A percentile compares a stretch with the other conserved stretches of the same genome.
Evolutionary conservation across 805 yeast genomes (phyloP).

Genomic region (Candida montana): DNA sequence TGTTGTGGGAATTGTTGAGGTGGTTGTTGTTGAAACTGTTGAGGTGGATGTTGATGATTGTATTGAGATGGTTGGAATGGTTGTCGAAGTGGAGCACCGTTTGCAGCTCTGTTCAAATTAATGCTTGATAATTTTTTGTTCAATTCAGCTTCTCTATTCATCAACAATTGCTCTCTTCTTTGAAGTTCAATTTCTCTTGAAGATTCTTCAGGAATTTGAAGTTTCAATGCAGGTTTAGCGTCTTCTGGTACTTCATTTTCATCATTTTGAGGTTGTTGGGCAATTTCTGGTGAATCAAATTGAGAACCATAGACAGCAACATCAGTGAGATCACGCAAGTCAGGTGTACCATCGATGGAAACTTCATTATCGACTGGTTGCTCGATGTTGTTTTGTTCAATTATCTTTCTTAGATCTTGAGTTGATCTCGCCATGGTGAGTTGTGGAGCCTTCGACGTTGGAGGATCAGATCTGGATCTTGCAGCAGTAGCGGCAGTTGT

Average conservation of each 20-base stretch:
- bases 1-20: conserved; percentile 3
- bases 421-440: conserved; percentile 3
- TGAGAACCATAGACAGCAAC: conserved; percentile 19
- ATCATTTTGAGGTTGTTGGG: not conserved
- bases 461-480: not conserved
- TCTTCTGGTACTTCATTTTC: conserved; percentile 13
- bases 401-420: conserved; percentile 7
- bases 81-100: conserved; percentile 8
- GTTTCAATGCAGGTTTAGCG: conserved; percentile 11
- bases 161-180: conserved; percentile 21
- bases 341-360: conserved; percentile 24
- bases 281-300: conserved; percentile 16
- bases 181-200: conserved; percentile 24
- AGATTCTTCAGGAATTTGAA: conserved; percentile 8
- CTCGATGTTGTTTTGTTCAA: not conserved
- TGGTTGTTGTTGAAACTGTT: conserved; percentile 4
- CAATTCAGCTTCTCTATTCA: conserved; percentile 22
- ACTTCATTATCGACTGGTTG: conserved; percentile 3
- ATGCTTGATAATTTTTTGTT: conserved; percentile 19
- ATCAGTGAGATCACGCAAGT: conserved; percentile 23
- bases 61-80: not conserved
- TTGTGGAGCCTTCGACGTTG: not conserved
- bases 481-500: not conserved
- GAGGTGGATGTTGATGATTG: conserved; percentile 7
- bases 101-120: conserved; percentile 9